Base-by-base conservation (phyloP, 768 basidiomycete species). In the Suillus ampliporus region DNA sequence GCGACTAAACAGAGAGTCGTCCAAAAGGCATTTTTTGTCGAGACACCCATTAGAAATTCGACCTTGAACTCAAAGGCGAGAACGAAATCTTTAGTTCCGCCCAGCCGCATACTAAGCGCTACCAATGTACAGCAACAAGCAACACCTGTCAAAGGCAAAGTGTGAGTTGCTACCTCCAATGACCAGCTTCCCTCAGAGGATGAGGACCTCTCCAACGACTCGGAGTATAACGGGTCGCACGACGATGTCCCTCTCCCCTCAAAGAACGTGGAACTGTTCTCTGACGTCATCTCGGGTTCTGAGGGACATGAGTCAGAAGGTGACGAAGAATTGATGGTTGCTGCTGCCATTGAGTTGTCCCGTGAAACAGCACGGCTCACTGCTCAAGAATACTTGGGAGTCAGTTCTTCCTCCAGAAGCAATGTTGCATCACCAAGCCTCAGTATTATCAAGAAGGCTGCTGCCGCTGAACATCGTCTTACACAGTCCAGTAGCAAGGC, bases 261-360 rank as follows among this genome's bases (percentile, higher is more conserved):
- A 19, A 59, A 38, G 40, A 38, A 14, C 13, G 31, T 15, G 40
- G 52, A 44, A 50, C 50, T 13, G 8, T 21, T 50, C 26, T 47
- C 64, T 3, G 62, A 60, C 52, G 71, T 75, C 17, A 71, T 67
- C 3, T 57, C 75, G 21, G 79, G 79, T 28, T 79, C 79, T 47
- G 78, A 81, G 38, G 67, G 66, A 65, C 17, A 48, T 21, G 58
- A 60, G 14, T 56, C 61, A 13, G 70, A 70, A 38, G 69, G 64
- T 14, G 66, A 58, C 13, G 76, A 79, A 19, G 67, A 62, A 0
- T 60, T 86, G 23, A 83, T 90, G 86, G 43, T 92, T 17, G 75
- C 80, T 47, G 82, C 79, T 26, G 90, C 88, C 35, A 80, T 90
- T 44, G 75, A 79, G 60, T 68, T 78, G 63, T 93, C 91, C 21